Percentiles rank a stretch among this genome's conserved stretches.
Conservation (phyloP, 1,284 basidiomycete genomes). For the Trichosporon sp. region DNA sequence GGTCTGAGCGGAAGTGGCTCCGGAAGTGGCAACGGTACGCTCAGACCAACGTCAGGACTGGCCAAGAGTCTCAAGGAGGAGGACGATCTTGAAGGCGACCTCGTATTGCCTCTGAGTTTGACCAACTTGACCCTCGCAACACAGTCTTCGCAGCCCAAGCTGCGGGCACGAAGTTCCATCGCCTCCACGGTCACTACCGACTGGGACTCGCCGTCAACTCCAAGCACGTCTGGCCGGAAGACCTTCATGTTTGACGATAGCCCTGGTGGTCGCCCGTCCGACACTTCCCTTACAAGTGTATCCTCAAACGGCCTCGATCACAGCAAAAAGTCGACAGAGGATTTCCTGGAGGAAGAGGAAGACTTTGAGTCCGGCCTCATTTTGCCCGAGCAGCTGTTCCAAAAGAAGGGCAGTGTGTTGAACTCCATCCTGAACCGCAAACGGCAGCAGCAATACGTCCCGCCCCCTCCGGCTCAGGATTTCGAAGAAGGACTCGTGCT, state of each 20-base stretch:
- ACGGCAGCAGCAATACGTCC: slow-evolving; percentile 33
- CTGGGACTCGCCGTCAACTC: slow-evolving; percentile 18
- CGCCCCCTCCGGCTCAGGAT: slow-evolving; percentile 12
- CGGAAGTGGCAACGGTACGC: not conserved
- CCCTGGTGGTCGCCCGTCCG: not conserved
- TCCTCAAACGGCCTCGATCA: slow-evolving; percentile 19
- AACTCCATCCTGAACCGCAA: slow-evolving; percentile 43
- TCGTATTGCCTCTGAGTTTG: slow-evolving; percentile 41
- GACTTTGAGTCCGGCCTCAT: slow-evolving; percentile 41
- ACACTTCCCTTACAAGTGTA: slow-evolving; percentile 36
- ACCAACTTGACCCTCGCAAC: slow-evolving; percentile 38
- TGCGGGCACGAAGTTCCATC: slow-evolving; percentile 28
- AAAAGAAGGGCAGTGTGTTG: slow-evolving; percentile 30
- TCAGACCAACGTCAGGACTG: not conserved
- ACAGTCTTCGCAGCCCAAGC: slow-evolving; percentile 17
- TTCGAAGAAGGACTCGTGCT: slow-evolving; percentile 47
- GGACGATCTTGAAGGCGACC: slow-evolving; percentile 34
- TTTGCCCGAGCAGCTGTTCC: slow-evolving; percentile 38
- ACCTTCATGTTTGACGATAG: slow-evolving; percentile 2
- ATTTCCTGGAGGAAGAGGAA: slow-evolving; percentile 29
- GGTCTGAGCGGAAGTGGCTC: not conserved
- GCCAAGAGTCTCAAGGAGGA: slow-evolving; percentile 1
- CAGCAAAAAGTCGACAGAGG: slow-evolving; percentile 5
- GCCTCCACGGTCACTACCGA: slow-evolving; percentile 30
- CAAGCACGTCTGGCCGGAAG: slow-evolving; percentile 23